These are phyloP conservation scores for Aschersonia sp. DNA, from an alignment of 2,329 filamentous ascomycete species.

Conservation along the genomic window DNA sequence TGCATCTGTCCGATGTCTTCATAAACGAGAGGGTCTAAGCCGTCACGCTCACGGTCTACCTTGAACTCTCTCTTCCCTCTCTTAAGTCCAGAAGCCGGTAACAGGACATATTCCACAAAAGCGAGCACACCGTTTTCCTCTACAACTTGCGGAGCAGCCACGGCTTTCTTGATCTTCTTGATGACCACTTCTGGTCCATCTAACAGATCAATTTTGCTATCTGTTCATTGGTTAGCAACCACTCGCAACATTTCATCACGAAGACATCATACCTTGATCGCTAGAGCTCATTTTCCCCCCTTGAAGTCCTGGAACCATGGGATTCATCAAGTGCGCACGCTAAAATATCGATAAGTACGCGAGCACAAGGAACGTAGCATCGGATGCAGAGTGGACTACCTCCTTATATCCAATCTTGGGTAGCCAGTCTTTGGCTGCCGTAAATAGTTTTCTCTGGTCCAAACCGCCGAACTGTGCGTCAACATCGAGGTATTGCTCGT, in stretches of 20 bases:
- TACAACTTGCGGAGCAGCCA: conserved; percentile 57
- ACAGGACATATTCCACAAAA: conserved; percentile 75
- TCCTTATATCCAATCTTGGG: conserved; percentile 75
- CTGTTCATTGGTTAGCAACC: conserved; percentile 18
- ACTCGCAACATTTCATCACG: too few species aligned
- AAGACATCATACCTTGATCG: conserved; percentile 35
- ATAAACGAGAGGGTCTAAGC: conserved; percentile 63
- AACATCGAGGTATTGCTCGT: conserved; percentile 77
- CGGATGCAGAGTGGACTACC: conserved; percentile 14
- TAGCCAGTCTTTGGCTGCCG: conserved; percentile 69
- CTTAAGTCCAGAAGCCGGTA: conserved; percentile 56
- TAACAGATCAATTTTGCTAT: conserved; percentile 88
- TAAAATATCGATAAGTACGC: conserved; percentile 5
- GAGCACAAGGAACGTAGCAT: neutral
- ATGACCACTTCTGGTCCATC: conserved; percentile 59
- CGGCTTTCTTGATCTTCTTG: conserved; percentile 79
- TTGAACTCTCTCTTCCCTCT: conserved; percentile 47
- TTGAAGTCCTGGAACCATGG: conserved; percentile 79
- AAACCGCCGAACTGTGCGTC: conserved; percentile 77
- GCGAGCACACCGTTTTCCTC: conserved; percentile 79
- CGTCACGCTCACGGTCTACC: conserved; percentile 51
- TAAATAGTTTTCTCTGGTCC: conserved; percentile 85
- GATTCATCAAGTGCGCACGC: conserved; percentile 33
- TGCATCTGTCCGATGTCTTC: conserved; percentile 59
- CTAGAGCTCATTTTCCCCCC: conserved; percentile 80